These are phyloP conservation scores for Trichophaea hybrida DNA, from an alignment of 2,329 filamentous ascomycete species.

Conservation along the genomic window DNA sequence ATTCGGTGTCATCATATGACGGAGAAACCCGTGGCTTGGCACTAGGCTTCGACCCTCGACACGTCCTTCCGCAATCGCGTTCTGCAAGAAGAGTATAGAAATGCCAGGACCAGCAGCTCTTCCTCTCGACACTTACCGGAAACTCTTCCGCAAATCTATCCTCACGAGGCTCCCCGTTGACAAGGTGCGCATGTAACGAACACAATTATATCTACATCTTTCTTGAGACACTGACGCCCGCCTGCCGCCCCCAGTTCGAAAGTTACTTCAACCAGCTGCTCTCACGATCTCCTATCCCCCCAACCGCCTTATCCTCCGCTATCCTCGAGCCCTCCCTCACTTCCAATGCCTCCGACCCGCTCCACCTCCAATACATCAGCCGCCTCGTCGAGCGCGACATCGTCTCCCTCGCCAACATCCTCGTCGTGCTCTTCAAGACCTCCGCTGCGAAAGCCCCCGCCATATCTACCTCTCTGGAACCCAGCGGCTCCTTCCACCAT, in stretches of 20 bases:
- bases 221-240: too few relatives aligned
- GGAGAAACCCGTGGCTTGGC: too few relatives aligned
- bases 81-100: too few relatives aligned
- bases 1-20: too few relatives aligned
- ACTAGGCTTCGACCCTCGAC: too few relatives aligned
- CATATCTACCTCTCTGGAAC: conserved; percentile 8
- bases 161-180: conserved; percentile 14
- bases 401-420: conserved; percentile 42
- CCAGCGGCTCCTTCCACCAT: conserved; percentile 3
- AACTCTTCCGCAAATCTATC: conserved; percentile 20
- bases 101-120: conserved; percentile 1
- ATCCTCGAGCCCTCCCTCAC: conserved; percentile 40
- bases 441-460: conserved; percentile 10
- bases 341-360: conserved; percentile 40
- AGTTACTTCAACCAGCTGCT: conserved; percentile 39
- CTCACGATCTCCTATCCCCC: conserved; percentile 40
- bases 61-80: too few relatives aligned
- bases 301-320: conserved; percentile 42
- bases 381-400: conserved; percentile 39
- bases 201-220: too few relatives aligned
- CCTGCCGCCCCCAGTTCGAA: conserved; percentile 34
- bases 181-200: conserved; percentile 5
- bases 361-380: conserved; percentile 46
- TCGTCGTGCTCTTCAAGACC: conserved; percentile 42
- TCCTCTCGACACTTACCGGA: conserved; percentile 15